Evolutionary conservation across 176 grass and related monocot species (phyloP).

Genomic region (Paspalum notatum): DNA sequence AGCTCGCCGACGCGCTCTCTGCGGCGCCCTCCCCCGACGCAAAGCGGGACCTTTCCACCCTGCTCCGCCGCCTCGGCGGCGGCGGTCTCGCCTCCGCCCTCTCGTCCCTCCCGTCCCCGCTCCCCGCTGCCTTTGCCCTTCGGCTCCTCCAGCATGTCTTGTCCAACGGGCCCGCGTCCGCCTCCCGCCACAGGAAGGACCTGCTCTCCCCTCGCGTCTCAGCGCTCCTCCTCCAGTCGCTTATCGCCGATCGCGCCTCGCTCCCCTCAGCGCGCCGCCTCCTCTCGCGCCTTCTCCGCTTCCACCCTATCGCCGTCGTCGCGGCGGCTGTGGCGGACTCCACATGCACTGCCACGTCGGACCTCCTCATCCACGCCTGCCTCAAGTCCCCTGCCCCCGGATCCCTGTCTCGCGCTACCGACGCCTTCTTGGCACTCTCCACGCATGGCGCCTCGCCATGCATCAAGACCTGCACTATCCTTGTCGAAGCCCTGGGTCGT

Average conservation of each 20-base stretch:
- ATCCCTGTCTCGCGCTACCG: slow-evolving; percentile 33
- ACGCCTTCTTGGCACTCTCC: slow-evolving; percentile 56
- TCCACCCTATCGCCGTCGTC: slow-evolving; percentile 41
- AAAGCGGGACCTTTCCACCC: slow-evolving; percentile 29
- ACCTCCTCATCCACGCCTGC: slow-evolving; percentile 58
- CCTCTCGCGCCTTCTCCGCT: slow-evolving; percentile 44
- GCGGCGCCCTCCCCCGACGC: slow-evolving; percentile 34
- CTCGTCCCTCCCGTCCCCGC: slow-evolving; percentile 42
- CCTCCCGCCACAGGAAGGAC: slow-evolving; percentile 24
- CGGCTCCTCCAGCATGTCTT: slow-evolving; percentile 44
- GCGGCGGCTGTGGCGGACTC: slow-evolving; percentile 45
- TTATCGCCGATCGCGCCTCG: slow-evolving; percentile 50
- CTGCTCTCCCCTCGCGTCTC: slow-evolving; percentile 61
- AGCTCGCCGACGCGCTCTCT: slow-evolving; percentile 33
- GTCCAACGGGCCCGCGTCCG: slow-evolving; percentile 27
- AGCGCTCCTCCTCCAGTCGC: slow-evolving; percentile 55
- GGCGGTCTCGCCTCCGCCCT: slow-evolving; percentile 42
- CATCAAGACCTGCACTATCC: slow-evolving; percentile 64
- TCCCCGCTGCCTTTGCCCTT: slow-evolving; percentile 34
- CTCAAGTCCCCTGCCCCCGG: slow-evolving; percentile 42
- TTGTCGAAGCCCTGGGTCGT: slow-evolving; percentile 36
- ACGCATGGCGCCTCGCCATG: slow-evolving; percentile 53
- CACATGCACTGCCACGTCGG: slow-evolving; percentile 39
- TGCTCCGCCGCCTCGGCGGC: slow-evolving; percentile 49
- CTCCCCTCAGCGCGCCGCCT: slow-evolving; percentile 49